Percentiles rank a stretch among this genome's conserved stretches.
Evolutionary conservation across 768 basidiomycete genomes (phyloP).

Genomic region (Phaffia tasmanica): DNA sequence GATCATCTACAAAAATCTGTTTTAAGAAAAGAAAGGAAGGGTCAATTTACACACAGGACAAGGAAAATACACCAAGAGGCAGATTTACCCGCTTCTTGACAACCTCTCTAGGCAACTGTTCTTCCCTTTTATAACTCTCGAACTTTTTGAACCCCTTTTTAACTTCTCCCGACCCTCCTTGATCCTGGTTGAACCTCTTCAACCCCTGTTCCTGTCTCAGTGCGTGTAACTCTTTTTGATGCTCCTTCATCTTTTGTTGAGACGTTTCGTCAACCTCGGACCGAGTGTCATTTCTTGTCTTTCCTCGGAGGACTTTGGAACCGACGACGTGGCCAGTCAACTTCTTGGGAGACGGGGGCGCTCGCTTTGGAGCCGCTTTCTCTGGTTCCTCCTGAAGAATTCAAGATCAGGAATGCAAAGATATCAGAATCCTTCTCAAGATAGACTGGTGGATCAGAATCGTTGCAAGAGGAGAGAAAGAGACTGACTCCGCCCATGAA

Average conservation of each 20-base stretch:
- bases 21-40: background rate
- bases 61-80: background rate
- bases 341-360: constrained; percentile 43
- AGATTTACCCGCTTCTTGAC: constrained; percentile 62
- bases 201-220: constrained; percentile 68
- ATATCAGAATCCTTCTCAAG: background rate
- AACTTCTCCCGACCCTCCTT: constrained; percentile 68
- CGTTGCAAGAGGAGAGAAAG: background rate
- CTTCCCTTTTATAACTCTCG: constrained; percentile 93
- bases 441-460: background rate
- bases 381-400: constrained; percentile 44
- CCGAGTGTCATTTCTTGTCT: constrained; percentile 68
- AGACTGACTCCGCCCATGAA: constrained; percentile 42
- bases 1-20: constrained; percentile 84
- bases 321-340: constrained; percentile 54
- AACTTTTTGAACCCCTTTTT: constrained; percentile 83
- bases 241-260: constrained; percentile 66
- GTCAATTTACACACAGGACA: background rate
- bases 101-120: constrained; percentile 70
- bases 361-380: constrained; percentile 33
- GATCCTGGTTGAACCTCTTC: constrained; percentile 66
- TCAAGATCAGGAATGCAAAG: background rate
- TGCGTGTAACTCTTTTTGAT: constrained; percentile 72
- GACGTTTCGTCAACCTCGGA: constrained; percentile 64
- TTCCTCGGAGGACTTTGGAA: constrained; percentile 77